Conservation (phyloP, 2,329 filamentous ascomycete genomes). For the Hypoxylon sp. region DNA sequence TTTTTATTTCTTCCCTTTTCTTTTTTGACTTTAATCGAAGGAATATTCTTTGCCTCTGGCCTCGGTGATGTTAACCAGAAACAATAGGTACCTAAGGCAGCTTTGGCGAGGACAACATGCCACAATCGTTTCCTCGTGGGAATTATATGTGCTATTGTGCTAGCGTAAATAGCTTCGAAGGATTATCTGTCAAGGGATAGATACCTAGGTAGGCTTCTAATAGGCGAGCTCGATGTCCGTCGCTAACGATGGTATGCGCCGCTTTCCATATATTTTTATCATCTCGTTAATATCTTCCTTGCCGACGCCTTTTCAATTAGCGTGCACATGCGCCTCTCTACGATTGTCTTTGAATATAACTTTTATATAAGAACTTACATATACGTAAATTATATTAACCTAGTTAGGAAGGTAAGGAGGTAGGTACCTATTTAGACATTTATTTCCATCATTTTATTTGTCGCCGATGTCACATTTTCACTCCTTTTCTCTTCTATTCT, state of each 20-base stretch:
- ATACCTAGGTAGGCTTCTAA: neutral
- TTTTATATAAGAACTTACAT: too few relatives aligned
- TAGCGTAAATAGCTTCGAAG: neutral
- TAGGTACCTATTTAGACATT: too few relatives aligned
- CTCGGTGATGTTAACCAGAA: neutral
- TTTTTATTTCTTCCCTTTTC: neutral
- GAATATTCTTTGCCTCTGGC: neutral
- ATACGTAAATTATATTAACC: neutral
- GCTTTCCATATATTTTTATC: too few relatives aligned
- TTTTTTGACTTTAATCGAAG: neutral
- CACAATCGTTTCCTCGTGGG: neutral
- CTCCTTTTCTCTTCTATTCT: neutral
- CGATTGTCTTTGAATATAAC: too few relatives aligned
- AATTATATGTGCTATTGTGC: neutral
- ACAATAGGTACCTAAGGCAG: neutral
- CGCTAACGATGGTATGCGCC: neutral
- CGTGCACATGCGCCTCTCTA: too few relatives aligned
- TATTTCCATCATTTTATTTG: too few relatives aligned
- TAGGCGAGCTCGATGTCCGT: neutral
- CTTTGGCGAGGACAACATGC: neutral
- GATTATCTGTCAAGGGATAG: neutral
- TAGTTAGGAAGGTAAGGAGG: too few relatives aligned
- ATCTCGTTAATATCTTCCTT: too few relatives aligned
- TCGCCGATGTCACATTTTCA: neutral
- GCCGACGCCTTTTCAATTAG: too few relatives aligned